These are phyloP conservation scores for Erodium texanum DNA, from an alignment of 441 rosid genomes.

Conservation along the genomic window DNA sequence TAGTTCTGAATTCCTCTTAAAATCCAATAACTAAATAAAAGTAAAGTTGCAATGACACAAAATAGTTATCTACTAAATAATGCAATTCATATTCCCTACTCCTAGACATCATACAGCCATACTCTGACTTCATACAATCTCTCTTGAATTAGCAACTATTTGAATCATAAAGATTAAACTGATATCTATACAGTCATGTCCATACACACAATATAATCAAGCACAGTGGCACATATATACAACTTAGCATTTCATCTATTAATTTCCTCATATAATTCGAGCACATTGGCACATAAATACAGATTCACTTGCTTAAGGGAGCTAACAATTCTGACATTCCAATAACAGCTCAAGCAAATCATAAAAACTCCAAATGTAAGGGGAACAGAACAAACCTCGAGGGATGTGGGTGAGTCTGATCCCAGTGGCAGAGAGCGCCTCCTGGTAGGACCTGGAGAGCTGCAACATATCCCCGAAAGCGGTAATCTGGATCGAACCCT, in stretches of 20 bases:
- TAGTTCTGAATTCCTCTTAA: background rate
- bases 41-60: background rate
- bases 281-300: too few species aligned
- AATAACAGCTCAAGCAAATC: background rate
- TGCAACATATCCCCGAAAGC: constrained; percentile 73
- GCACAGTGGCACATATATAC: background rate
- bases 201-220: too few species aligned
- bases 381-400: constrained; percentile 27
- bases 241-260: background rate
- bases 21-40: too few species aligned
- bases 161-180: too few species aligned
- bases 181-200: too few species aligned
- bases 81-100: background rate
- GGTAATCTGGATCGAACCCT: constrained; percentile 75
- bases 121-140: too few species aligned
- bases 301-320: too few species aligned
- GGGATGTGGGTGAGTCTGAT: constrained; percentile 64
- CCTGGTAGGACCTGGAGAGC: constrained; percentile 60
- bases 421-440: constrained; percentile 71
- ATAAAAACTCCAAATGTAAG: background rate
- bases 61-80: background rate
- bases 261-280: too few species aligned
- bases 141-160: too few species aligned
- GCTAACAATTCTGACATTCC: background rate
- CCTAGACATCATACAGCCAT: background rate